Evolutionary conservation across 164 flowering plant genomes (phyloP).

Genomic region (Chimonanthus salicifolius): DNA sequence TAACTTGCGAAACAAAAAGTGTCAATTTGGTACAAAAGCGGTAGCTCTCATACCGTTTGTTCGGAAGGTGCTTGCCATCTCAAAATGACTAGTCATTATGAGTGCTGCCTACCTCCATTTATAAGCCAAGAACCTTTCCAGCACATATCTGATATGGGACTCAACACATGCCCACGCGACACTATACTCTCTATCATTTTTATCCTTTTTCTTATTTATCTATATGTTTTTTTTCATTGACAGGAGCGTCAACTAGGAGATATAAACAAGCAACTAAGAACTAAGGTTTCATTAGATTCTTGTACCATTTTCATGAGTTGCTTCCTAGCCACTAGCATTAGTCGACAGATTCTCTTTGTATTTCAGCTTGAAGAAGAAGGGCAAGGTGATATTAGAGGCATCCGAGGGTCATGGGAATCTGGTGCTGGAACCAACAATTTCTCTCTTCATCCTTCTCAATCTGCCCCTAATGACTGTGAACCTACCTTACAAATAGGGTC

Average conservation of each 20-base stretch:
- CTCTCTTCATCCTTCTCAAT: slow-evolving; percentile 35
- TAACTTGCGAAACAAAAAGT: too few relatives aligned
- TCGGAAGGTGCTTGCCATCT: too few relatives aligned
- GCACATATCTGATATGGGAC: too few relatives aligned
- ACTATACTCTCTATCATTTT: neutral
- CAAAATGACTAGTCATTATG: too few relatives aligned
- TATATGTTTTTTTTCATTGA: neutral
- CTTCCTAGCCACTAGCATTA: too few relatives aligned
- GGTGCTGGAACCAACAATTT: slow-evolving; percentile 37
- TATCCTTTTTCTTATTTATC: neutral
- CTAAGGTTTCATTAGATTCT: slow-evolving; percentile 36
- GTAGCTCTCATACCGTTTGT: too few relatives aligned
- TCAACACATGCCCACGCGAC: too few relatives aligned
- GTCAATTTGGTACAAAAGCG: too few relatives aligned
- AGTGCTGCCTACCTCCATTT: too few relatives aligned
- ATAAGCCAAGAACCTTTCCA: too few relatives aligned
- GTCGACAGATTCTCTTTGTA: neutral
- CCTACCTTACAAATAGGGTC: slow-evolving; percentile 83
- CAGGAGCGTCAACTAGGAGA: slow-evolving; percentile 94
- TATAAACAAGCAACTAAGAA: slow-evolving; percentile 73
- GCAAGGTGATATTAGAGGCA: slow-evolving; percentile 23
- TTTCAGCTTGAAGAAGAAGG: slow-evolving; percentile 51
- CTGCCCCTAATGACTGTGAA: slow-evolving; percentile 46
- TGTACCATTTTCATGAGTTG: neutral
- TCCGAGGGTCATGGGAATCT: slow-evolving; percentile 55